Percentiles rank a stretch among this genome's conserved stretches.
Conservation (phyloP, 805 yeast genomes). For the Dipodascopsis uninucleata region DNA sequence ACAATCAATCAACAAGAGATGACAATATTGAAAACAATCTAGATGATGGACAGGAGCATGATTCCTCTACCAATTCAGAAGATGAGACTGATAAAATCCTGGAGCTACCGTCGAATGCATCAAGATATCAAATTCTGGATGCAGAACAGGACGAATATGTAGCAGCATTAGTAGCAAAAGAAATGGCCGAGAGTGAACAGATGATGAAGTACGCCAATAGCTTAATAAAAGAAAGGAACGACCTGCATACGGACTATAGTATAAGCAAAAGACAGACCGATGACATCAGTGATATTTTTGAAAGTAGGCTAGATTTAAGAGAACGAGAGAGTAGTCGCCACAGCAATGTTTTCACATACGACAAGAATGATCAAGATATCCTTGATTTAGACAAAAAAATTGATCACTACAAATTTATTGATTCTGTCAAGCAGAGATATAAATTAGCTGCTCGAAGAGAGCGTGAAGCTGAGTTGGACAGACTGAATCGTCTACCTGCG, state of each 20-base stretch:
- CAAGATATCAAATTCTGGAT: slow-evolving; percentile 20
- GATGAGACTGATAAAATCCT: slow-evolving; percentile 6
- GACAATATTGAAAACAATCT: not conserved
- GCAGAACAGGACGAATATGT: slow-evolving; percentile 9
- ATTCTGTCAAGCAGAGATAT: slow-evolving; percentile 17
- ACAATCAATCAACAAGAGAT: not conserved
- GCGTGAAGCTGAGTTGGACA: slow-evolving; percentile 16
- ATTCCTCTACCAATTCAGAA: not conserved
- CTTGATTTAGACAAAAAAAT: slow-evolving; percentile 17
- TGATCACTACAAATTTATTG: slow-evolving; percentile 13
- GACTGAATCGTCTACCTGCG: slow-evolving; percentile 21
- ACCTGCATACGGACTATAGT: slow-evolving; percentile 10
- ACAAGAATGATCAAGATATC: slow-evolving; percentile 15
- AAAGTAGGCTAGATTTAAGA: slow-evolving; percentile 10
- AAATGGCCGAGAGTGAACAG: slow-evolving; percentile 1
- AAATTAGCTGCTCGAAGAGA: slow-evolving; percentile 10
- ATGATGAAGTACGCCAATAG: slow-evolving; percentile 11
- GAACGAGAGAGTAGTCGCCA: slow-evolving; percentile 1
- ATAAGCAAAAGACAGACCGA: slow-evolving; percentile 11
- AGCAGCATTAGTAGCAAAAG: not conserved
- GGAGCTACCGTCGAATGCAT: slow-evolving; percentile 23
- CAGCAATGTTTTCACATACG: slow-evolving; percentile 9
- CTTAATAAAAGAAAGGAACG: slow-evolving; percentile 8
- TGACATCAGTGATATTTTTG: slow-evolving; percentile 15
- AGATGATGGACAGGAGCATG: not conserved